Base-by-base conservation (phyloP, 768 basidiomycete species). In the Serendipita indica region DNA sequence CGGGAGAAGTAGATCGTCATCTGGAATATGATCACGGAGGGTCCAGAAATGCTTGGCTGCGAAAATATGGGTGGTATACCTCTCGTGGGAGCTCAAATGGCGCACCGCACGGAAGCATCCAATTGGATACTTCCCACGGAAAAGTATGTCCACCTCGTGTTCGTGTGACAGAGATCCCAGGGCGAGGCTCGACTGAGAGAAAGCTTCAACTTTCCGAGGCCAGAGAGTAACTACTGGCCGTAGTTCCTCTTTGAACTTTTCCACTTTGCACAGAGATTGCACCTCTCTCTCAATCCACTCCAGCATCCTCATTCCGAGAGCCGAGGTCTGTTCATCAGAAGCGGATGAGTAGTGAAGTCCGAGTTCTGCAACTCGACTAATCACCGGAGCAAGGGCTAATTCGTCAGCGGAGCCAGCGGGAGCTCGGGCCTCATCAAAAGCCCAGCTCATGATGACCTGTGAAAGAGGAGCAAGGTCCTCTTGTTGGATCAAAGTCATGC, bases 371-470 rank as follows among this genome's bases (percentile, higher is more conserved):
- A 89, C 77, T n/a, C 81, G 82, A 62, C 86, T 76, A 34, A 93
- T 70, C 59, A 84, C 70, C 61, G 85, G 79, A 13, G 84, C 74
- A 52, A 91, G 73, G 7, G 75, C 72, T 34, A 75, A 67, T 63
- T 85, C 79, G 33, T 70, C 71, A 49, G 72, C 65, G 5, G 67
- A 69, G 4, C 22, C 66, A 62, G 28, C 4, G 20, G 25, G 30
- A 57, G 63, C 68, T 39, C 72, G 70, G 66, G 82, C 85, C 34
- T 72, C 65, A 13, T 70, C 69, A 62, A 92, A 81, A 2, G 78
- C 79, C 87, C 89, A 92, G 49, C 83, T 80, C 10, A 92, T 72
- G 37, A 92, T 77, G 2, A 85, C 88, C 63, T 89, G 84, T 0
- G 83, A 83, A 2, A 78, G 74, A 58, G 75, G 74, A 3, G 77